Evolutionary conservation across 225 moss, liverwort and hornwort genomes (phyloP).

Genomic region (Anthoceros angustus): DNA sequence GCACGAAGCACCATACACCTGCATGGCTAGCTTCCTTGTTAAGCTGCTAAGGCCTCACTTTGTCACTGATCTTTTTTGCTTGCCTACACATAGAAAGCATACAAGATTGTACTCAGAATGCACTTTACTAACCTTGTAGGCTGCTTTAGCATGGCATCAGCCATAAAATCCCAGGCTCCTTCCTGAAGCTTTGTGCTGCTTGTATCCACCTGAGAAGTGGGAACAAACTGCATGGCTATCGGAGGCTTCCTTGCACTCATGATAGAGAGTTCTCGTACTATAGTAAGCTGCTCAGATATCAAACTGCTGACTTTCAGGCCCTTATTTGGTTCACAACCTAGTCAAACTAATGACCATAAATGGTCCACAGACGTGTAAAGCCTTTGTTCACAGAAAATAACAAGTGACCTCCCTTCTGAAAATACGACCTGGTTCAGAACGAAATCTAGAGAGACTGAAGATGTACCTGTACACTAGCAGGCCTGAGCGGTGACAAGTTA

Average conservation of each 20-base stretch:
- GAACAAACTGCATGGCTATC: constrained; percentile 85
- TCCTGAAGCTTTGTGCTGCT: constrained; percentile 50
- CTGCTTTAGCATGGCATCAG: constrained; percentile 68
- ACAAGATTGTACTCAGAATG: not conserved
- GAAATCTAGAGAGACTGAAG: not conserved
- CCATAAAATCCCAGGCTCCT: constrained; percentile 48
- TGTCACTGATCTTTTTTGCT: no score
- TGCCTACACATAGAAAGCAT: not conserved
- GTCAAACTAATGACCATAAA: not conserved
- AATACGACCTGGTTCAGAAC: not conserved
- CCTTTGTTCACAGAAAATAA: no score
- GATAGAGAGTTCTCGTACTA: constrained; percentile 92
- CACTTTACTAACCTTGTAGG: constrained; percentile 51
- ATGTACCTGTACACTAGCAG: constrained; percentile 70
- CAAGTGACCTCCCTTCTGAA: no score
- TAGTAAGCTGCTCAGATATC: constrained; percentile 52
- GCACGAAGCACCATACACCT: constrained; percentile 99
- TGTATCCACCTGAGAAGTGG: constrained; percentile 54
- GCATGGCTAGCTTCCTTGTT: constrained; percentile 11
- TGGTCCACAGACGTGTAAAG: no score
- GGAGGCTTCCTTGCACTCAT: constrained; percentile 96
- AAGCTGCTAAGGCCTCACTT: not conserved
- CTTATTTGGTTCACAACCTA: not conserved
- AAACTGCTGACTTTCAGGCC: not conserved
- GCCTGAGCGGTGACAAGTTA: constrained; percentile 64